Percentiles rank a stretch among this genome's conserved stretches.
phyloP scores from a whole-genome alignment of 805 yeast genomes.

The Kodamaea hsintzibuensis region DNA sequence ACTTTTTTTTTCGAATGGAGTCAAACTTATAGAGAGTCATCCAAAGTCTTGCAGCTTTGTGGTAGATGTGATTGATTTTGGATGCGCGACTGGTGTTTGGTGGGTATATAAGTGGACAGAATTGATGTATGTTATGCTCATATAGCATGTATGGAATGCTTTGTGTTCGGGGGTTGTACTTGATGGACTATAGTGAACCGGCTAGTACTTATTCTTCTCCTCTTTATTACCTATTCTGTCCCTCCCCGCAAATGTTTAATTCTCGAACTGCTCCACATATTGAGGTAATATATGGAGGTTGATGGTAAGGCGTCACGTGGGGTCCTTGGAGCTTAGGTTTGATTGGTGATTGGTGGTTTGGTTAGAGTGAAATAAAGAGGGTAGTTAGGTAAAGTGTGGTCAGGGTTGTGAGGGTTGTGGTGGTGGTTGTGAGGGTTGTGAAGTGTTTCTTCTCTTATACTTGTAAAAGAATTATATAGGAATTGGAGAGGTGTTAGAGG shows the following conservation, averaged over 20 bases:
- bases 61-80: neutral
- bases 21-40: constrained; percentile 4
- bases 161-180: neutral
- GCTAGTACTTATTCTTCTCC: neutral
- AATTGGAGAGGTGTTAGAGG: too few species aligned
- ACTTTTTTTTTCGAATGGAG: constrained; percentile 1
- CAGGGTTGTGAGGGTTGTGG: too few species aligned
- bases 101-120: constrained; percentile 1
- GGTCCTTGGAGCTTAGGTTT: too few species aligned
- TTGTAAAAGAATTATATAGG: too few species aligned
- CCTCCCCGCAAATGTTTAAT: neutral
- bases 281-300: too few species aligned
- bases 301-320: too few species aligned
- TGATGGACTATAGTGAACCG: neutral
- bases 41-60: neutral
- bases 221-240: neutral
- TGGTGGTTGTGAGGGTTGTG: too few species aligned
- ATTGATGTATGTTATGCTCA: neutral
- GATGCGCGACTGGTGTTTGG: constrained; percentile 2
- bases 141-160: neutral
- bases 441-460: too few species aligned
- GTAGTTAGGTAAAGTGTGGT: too few species aligned
- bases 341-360: too few species aligned
- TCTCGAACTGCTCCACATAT: neutral
- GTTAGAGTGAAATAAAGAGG: too few species aligned